phyloP scores from a whole-genome alignment of 768 basidiomycete genomes.

The Serendipita sp. region DNA sequence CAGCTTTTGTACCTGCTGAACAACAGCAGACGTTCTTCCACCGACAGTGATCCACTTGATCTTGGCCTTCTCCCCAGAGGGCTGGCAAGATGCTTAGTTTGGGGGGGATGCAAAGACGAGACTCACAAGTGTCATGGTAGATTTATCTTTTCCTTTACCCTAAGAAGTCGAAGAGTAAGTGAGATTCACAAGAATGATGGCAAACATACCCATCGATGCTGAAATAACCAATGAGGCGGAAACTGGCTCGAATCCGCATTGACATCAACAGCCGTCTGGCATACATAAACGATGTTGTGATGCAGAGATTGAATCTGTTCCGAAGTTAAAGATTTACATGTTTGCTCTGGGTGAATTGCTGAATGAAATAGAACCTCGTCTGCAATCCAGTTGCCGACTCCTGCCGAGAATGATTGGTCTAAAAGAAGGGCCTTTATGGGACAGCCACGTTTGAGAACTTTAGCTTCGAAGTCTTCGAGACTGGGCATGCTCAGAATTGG shows the following conservation, averaged over 20 bases:
- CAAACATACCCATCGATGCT: constrained; percentile 43
- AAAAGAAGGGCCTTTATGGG: constrained; percentile 62
- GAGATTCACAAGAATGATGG: constrained; percentile 2
- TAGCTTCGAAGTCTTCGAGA: constrained; percentile 31
- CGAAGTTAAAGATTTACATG: constrained; percentile 37
- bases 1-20: constrained; percentile 40
- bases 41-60: constrained; percentile 62
- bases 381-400: constrained; percentile 76
- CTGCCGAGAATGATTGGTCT: constrained; percentile 66
- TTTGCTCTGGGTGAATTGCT: constrained; percentile 53
- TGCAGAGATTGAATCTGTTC: constrained; percentile 36
- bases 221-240: constrained; percentile 51
- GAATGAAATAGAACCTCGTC: constrained; percentile 66
- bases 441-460: constrained; percentile 38
- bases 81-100: constrained; percentile 23
- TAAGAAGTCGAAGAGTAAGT: constrained; percentile 16
- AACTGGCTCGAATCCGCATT: constrained; percentile 56
- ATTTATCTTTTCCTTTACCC: constrained; percentile 42
- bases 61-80: constrained; percentile 51
- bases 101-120: not conserved
- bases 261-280: constrained; percentile 42
- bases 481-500: constrained; percentile 54
- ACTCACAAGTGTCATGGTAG: constrained; percentile 29
- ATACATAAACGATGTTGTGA: constrained; percentile 36
- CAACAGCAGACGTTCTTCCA: constrained; percentile 60